Base-by-base conservation (phyloP, 768 basidiomycete species). In the Mycena pura region DNA sequence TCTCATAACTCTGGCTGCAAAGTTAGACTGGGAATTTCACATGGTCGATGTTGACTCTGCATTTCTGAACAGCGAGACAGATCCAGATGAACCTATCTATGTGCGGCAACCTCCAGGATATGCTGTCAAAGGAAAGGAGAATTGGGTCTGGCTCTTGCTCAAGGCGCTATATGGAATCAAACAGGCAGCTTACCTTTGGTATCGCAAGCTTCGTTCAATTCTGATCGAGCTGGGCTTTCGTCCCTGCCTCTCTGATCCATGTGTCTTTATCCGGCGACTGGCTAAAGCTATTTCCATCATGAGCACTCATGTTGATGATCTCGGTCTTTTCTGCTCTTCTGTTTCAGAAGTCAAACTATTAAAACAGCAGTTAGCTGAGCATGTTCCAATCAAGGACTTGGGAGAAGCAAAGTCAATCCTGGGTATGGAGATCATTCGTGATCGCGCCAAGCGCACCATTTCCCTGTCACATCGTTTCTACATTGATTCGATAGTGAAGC, bases 111-210 rank as follows among this genome's bases (percentile, higher is more conserved):
- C 75, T 4, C 69, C 60, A 0, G 73, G 76, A 3, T 67, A 64
- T 19, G 49, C 48, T 9, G 38, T 50, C 21, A 48, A 24, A 0
- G 31, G 15, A 32, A 46, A 31, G 24, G 38, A 40, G 13, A 32
- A 65, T 31, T 15, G 50, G 2, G 64, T 76, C 19, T 66, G 68
- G 6, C 27, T 29, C 1, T 71, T 79, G 3, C 17, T n/a, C 5
- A 74, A 76, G 57, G 60, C 71, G 0, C 61, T 79, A 7, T 79
- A 79, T 55, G 76, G 78, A 0, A 72, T 79, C 6, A 75, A 76
- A 38, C 78, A 78, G 62, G 65, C 74, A 6, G 70, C 71, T 6
- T 68, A 66, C 9, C 40, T 62, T n/a, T 79, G 77, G 78, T 68
- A 79, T 45, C 19, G 57, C 38, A 56, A 57, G 41, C 62, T 76